Evolutionary conservation across 2,329 filamentous ascomycete species (phyloP), one percentile per base, ranked within the genome.

Genomic region (Hypoxylon sp.): DNA sequence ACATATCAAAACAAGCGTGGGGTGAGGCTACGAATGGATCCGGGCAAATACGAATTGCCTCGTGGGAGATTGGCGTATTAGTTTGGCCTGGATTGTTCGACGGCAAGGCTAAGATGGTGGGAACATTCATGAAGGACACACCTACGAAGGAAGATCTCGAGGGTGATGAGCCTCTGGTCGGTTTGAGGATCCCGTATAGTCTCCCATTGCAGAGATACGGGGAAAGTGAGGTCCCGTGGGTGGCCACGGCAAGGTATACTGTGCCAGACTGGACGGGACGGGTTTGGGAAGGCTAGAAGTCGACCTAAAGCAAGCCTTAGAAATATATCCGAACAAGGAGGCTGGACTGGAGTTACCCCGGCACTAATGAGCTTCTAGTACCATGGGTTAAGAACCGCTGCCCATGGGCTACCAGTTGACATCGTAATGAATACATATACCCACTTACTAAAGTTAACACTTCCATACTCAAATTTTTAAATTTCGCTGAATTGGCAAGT

Each of bases 1-100:
- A 97, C 72, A 78, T 97, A 2, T 96, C 92, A 1, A 95, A 90
- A 67, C 93, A 97, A 79, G 94, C 94, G 0, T 97, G 94, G 94
- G 94, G 94, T 1, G 89, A 91, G 38, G 83, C 86, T 2, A 78
- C 77, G 1, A 88, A 86, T 67, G 78, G 82, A 2, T 81, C 83
- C 0, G 88, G 87, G 0, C 86, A 92, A 73, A 81, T 93, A 30
- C 86, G 90, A 36, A 88, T 97, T 28, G 89, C 91, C 63, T 96
- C 92, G 30, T 97, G 91, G 82, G 94, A 97, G 77, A 86, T 93
- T 32, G 94, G 94, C 0, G 92, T 97, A 1, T 76, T 97, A 50
- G 85, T 97, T 0, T 97, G 93, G 92, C 93, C 94, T 0, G 87
- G 79, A 6, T 75, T 90, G 17, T 82, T 87, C 30, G 79, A 80